Base-by-base conservation (phyloP, 2,329 filamentous ascomycete species). In the Epichloe scottii region DNA sequence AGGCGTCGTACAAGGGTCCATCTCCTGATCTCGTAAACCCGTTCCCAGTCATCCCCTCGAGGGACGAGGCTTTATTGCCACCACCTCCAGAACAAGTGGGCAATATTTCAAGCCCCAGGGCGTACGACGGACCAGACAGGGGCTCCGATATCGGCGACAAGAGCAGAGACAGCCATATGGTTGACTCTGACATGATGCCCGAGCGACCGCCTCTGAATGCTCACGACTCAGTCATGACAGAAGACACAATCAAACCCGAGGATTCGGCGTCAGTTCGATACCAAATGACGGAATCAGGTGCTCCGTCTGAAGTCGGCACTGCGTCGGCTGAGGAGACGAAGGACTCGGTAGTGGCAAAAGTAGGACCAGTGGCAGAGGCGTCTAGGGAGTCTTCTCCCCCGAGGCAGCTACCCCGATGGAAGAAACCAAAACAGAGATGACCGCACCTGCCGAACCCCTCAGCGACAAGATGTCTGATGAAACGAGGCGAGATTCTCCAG, bases 41-140 rank as follows among this genome's bases (percentile, higher is more conserved):
- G 17, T 38, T n/a, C n/a, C 26, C 33, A 2, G 51, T 51, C 26
- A 33, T 44, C 4, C n/a, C 33, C 33, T 19, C 19, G 11, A n/a
- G 37, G 49, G 34, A 52, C 8, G 60, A 60, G 1, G 49, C 63
- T 5, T 49, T 68, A 14, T 53, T 69, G 1, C 68, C 66, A 10
- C 67, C 67, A 7, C 68, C 68, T 0, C 66, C 62, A 0, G 68
- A 70, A 23, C 65, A 70, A 53, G 68, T 70, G 10, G 68, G 68
- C 30, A 70, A 70, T 15, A 70, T 70, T 49, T 58, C 62, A 11
- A 64, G 64, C 5, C 66, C 68, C 4, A 63, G 60, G 48, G 55
- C 60, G 15, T 63, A 66, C 3, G 59, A 62, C 3, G 53, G 55
- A 6, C 49, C 50, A 0, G 56, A 58, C 10, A 62, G 60, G 35